A percentile compares a stretch with the other conserved stretches of the same genome.
Conservation (phyloP, 805 yeast species). For the Nakazawaea wickerhamii region DNA sequence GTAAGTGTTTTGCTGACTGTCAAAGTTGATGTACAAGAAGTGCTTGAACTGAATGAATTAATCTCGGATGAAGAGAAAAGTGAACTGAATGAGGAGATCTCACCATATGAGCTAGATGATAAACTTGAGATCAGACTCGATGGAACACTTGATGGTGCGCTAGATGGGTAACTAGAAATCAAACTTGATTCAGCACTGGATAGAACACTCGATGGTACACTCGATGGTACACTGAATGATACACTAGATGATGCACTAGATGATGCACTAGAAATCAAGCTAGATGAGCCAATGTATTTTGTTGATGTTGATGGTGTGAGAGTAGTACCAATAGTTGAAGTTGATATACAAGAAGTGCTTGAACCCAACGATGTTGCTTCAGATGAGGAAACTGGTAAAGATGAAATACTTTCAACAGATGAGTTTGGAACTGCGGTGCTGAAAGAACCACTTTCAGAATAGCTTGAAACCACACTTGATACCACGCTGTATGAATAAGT, state of each 20-base stretch:
- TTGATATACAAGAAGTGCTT: background rate
- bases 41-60: too few species aligned
- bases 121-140: background rate
- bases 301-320: background rate
- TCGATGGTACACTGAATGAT: too few species aligned
- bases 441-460: background rate
- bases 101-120: background rate
- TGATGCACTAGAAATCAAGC: background rate
- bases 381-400: background rate
- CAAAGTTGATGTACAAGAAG: background rate
- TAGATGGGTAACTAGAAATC: background rate
- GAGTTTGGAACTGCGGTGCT: background rate
- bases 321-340: background rate
- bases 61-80: too few species aligned
- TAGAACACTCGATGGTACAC: background rate
- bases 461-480: background rate
- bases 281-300: background rate
- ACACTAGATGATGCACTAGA: background rate
- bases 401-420: background rate
- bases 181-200: background rate
- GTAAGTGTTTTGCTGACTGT: background rate
- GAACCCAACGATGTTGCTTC: background rate
- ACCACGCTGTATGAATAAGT: background rate
- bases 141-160: background rate
- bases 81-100: too few species aligned